Conservation (phyloP, 805 yeast species). For the Ogataea trehalophila region DNA sequence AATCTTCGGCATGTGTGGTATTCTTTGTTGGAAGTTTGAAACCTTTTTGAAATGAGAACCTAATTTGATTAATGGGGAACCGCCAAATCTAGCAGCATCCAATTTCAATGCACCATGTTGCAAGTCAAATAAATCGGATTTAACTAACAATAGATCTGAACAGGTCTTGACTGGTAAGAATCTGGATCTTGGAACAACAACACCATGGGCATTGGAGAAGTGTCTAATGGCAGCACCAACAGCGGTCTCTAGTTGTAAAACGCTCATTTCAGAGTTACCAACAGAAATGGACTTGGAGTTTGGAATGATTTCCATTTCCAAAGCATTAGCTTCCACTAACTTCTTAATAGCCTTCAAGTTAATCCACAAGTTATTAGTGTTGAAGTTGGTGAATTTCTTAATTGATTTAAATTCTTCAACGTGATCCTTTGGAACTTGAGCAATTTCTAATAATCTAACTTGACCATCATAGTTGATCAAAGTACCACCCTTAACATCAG, state of each 20-base stretch:
- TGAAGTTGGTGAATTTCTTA: conserved; percentile 96
- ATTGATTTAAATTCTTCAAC: conserved; percentile 97
- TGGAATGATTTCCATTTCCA: conserved; percentile 93
- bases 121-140: conserved; percentile 87
- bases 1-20: conserved; percentile 93
- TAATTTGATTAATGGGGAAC: conserved; percentile 89
- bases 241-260: conserved; percentile 95
- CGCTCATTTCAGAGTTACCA: conserved; percentile 76
- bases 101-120: conserved; percentile 87
- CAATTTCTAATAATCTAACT: conserved; percentile 91
- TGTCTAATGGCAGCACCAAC: conserved; percentile 99
- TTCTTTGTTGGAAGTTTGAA: conserved; percentile 80
- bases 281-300: conserved; percentile 78
- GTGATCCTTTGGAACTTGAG: conserved; percentile 98
- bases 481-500: conserved; percentile 99
- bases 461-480: conserved; percentile 92
- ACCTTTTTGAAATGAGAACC: conserved; percentile 98
- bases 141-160: conserved; percentile 89
- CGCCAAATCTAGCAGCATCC: conserved; percentile 83
- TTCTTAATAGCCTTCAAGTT: conserved; percentile 91
- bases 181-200: conserved; percentile 96
- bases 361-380: conserved; percentile 97
- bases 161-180: conserved; percentile 98
- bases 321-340: conserved; percentile 75
- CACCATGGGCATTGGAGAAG: conserved; percentile 93